These are phyloP conservation scores for Linum usitatissimum DNA, from an alignment of 345 rosid genomes.

Conservation along the genomic window DNA sequence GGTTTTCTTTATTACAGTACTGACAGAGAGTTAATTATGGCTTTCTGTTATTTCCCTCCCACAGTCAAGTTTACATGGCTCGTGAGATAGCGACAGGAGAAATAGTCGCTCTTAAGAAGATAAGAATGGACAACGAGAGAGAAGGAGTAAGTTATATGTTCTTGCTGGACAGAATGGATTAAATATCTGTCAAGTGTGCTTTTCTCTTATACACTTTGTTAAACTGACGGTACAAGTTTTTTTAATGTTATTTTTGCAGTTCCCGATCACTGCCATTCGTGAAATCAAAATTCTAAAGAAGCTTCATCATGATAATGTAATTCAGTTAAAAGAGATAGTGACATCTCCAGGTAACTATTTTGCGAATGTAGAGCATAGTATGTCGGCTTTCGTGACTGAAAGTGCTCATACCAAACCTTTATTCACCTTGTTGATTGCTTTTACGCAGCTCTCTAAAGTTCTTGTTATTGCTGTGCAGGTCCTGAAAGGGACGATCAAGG, in stretches of 20 bases:
- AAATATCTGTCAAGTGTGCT: background rate
- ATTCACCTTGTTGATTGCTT: background rate
- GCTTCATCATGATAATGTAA: slow-evolving; percentile 60
- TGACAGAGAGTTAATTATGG: background rate
- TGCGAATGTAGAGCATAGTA: background rate
- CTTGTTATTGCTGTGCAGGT: slow-evolving; percentile 28
- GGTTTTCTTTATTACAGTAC: no score
- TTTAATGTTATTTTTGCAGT: slow-evolving; percentile 26
- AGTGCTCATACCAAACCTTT: background rate
- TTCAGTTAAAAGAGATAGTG: slow-evolving; percentile 64
- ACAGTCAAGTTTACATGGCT: slow-evolving; percentile 97
- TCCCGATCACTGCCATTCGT: slow-evolving; percentile 72
- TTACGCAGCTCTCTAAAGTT: slow-evolving; percentile 5
- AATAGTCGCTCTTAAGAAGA: slow-evolving; percentile 89
- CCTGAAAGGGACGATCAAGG: slow-evolving; percentile 88
- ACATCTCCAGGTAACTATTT: slow-evolving; percentile 53
- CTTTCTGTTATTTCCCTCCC: slow-evolving; percentile 9
- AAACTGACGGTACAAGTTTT: background rate
- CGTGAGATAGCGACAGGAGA: slow-evolving; percentile 77
- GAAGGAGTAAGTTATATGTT: slow-evolving; percentile 59
- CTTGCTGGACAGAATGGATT: background rate
- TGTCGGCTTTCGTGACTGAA: background rate
- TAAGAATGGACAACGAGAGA: slow-evolving; percentile 95
- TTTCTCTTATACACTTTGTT: background rate
- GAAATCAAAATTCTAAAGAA: slow-evolving; percentile 74